Evolutionary conservation across 2,329 filamentous ascomycete genomes (phyloP).

Genomic region (Curvularia eragrostidis): DNA sequence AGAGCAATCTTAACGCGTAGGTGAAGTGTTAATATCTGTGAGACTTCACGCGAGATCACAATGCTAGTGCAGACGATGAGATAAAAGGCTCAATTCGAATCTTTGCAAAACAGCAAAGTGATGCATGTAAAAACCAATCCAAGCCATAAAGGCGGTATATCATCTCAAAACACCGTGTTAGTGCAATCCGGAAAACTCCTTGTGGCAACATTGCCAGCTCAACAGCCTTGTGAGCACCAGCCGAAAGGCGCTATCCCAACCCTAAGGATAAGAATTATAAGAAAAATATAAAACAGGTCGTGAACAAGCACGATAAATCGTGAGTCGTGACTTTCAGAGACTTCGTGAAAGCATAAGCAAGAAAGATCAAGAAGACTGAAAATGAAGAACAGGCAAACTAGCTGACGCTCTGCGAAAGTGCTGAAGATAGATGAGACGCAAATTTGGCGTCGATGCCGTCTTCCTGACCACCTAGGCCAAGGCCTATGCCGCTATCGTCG

Average conservation of each 20-base stretch:
- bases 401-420: slow-evolving; percentile 32
- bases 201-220: slow-evolving; percentile 2
- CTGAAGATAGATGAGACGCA: slow-evolving; percentile 32
- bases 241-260: neutral
- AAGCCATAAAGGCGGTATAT: slow-evolving; percentile 17
- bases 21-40: neutral
- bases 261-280: slow-evolving; percentile 14
- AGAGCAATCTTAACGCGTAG: neutral
- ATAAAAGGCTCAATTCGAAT: slow-evolving; percentile 12
- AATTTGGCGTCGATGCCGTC: slow-evolving; percentile 48
- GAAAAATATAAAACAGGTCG: slow-evolving; percentile 17
- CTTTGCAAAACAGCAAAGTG: slow-evolving; percentile 2
- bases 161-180: slow-evolving; percentile 12
- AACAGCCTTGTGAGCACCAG: slow-evolving; percentile 4
- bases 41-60: neutral
- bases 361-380: slow-evolving; percentile 15
- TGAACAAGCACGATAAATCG: slow-evolving; percentile 13
- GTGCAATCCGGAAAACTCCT: neutral
- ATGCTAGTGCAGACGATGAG: neutral
- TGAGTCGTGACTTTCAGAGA: slow-evolving; percentile 19
- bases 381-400: slow-evolving; percentile 15
- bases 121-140: slow-evolving; percentile 4
- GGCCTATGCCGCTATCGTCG: slow-evolving; percentile 47
- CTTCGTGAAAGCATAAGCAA: slow-evolving; percentile 12
- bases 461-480: slow-evolving; percentile 44